A percentile compares a stretch with the other conserved stretches of the same genome.
phyloP scores from a whole-genome alignment of 2,329 filamentous ascomycete genomes.

The Nemania diffusa region DNA sequence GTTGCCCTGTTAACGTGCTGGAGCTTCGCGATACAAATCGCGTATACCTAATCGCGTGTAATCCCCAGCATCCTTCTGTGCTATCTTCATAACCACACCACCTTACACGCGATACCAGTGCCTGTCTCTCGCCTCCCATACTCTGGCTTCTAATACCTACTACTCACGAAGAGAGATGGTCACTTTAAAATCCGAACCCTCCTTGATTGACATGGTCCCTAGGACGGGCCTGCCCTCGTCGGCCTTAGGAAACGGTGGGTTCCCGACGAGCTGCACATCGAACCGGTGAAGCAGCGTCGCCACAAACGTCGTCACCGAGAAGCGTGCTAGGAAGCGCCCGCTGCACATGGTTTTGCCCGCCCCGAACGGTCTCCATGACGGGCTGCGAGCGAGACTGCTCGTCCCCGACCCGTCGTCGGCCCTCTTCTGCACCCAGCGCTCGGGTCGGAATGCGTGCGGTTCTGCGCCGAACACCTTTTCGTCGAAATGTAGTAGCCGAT shows the following conservation, averaged over 20 bases:
- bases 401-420: not conserved
- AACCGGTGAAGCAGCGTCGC: constrained; percentile 42
- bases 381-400: constrained; percentile 31
- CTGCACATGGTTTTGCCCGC: constrained; percentile 46
- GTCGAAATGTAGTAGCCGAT: constrained; percentile 46
- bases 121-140: too few relatives aligned
- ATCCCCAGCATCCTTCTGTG: too few relatives aligned
- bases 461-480: constrained; percentile 34
- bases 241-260: constrained; percentile 15
- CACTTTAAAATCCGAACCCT: constrained; percentile 25
- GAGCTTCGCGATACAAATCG: too few relatives aligned
- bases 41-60: too few relatives aligned
- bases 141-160: too few relatives aligned
- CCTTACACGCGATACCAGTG: too few relatives aligned
- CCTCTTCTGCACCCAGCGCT: constrained; percentile 11
- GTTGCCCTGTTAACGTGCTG: too few relatives aligned
- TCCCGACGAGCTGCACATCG: constrained; percentile 25
- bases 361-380: constrained; percentile 45
- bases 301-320: constrained; percentile 35
- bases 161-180: constrained; percentile 13
- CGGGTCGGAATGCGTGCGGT: constrained; percentile 33
- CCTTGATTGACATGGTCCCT: constrained; percentile 32
- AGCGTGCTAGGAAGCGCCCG: constrained; percentile 40
- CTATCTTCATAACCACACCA: too few relatives aligned
- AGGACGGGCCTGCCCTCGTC: constrained; percentile 36